Base-by-base conservation (phyloP, 129 eudicot genomes). In the Centella asiatica region DNA sequence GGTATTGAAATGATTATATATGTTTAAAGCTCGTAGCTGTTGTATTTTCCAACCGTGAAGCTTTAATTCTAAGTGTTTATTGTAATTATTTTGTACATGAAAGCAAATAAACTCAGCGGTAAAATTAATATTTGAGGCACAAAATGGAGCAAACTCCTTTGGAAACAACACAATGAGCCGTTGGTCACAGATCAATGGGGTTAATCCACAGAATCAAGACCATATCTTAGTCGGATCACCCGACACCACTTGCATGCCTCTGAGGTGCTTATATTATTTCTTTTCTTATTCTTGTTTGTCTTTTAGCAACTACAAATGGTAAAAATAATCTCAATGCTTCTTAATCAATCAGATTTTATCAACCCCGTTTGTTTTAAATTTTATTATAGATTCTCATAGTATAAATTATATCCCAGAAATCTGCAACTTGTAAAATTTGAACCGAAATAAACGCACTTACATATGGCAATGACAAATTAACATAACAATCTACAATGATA, bases 101-200 rank as follows among this genome's bases (percentile, higher is more conserved):
- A 46, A 73, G 78, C 75, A 73, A 73, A 68, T 73, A 57, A 63
- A 68, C 37, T 57, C 72, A 50, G 71, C 65, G 19, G 70, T 59
- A n/a, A 73, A 65, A 49, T 57, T 71, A 20, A 85, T 74, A 29
- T 65, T 68, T 49, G 83, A 83, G 22, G 75, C 76, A 66, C 72
- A 59, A 64, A 60, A 75, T 52, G 87, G 80, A 67, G 70, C 67
- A 51, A 72, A 64, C 46, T 75, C 82, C 42, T 77, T 69, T 2
- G 72, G 76, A 62, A 76, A 83, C 61, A 83, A 72, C 17, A 65
- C 68, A 31, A 67, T 77, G 25, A 65, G 44, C 50, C 74, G 78
- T 55, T 72, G 74, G 79, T 70, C 61, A 3, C 77, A 54, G 55
- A 19, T 76, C 2, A 67, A 77, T 66, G 76, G 60, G 33, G 46